Evolutionary conservation across 805 yeast species (phyloP), one percentile per base, ranked within the genome.

Genomic region (Kregervanrija pseudodelftensis): DNA sequence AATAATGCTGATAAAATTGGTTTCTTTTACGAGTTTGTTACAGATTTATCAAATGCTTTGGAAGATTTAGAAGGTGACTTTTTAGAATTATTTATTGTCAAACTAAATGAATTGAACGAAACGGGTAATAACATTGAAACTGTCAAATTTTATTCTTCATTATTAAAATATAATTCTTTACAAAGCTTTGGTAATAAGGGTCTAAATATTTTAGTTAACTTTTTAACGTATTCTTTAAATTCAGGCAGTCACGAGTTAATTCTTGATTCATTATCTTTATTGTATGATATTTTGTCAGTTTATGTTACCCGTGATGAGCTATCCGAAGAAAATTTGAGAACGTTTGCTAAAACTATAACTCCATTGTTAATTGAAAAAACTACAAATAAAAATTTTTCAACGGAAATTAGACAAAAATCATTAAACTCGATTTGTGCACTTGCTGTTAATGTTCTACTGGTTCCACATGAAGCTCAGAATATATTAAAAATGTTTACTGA

Each of bases 61-160:
- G 56, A 51, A 31, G 67, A 64, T 1, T 43, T 55, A 15, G 59
- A 53, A n/a, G 17, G 37, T 12, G 43, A 44, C 17, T 57, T 56
- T 56, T 36, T 54, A 30, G 49, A 54, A 13, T 5, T 4, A 2
- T 42, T 53, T 17, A 40, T 63, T 12, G 33, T 43, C 4, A 49
- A 48, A 37, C 44, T 62, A 2, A 40, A 49, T 16, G 43, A 43
- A 11, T 12, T 57, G 30, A 56, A 59, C 11, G 38, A 45, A 12
- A 35, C 52, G 12, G 52, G 57, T 43, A 42, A 59, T 14, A 63
- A 60, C 11, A 48, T 64, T 30, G 72, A 66, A 14, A 47, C 64
- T 17, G 47, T 67, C 39, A 67, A 55, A 43, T 66, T 71, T 41
- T 70, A 69, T 44, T 56, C 66, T 2, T 53, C 64, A 1, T 46